Conservation (phyloP, 441 rosid genomes). For the Croton laevigatus region DNA sequence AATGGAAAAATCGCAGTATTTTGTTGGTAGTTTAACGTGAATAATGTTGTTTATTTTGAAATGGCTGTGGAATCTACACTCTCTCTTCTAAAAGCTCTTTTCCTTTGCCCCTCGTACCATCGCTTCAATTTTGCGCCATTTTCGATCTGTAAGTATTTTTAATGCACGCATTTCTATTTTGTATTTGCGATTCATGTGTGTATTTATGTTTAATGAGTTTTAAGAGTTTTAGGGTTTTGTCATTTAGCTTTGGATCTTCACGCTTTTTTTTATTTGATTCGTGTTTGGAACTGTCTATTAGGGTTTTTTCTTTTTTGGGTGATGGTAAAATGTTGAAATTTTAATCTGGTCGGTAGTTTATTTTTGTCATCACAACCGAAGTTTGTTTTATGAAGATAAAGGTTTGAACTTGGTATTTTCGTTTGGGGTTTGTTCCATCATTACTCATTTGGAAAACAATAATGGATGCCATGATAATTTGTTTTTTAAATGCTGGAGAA, state of each 20-base stretch:
- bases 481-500: neutral
- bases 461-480: neutral
- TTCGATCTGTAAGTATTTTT: conserved; percentile 29
- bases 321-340: neutral
- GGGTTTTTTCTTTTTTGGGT: conserved; percentile 4
- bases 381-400: neutral
- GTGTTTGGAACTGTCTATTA: neutral
- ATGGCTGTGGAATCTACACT: conserved; percentile 32
- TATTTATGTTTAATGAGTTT: neutral
- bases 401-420: neutral
- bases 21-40: conserved; percentile 3
- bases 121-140: conserved; percentile 7
- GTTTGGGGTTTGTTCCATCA: neutral
- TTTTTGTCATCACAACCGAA: neutral
- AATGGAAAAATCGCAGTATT: neutral
- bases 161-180: neutral
- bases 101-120: neutral
- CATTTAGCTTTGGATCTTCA: conserved; percentile 9
- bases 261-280: neutral
- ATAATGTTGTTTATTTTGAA: neutral
- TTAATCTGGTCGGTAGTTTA: neutral
- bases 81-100: neutral
- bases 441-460: neutral
- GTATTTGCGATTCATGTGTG: neutral
- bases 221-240: conserved; percentile 1